Conservation (phyloP, 2,329 filamentous ascomycete species). For the Cordyceps tenuipes region DNA sequence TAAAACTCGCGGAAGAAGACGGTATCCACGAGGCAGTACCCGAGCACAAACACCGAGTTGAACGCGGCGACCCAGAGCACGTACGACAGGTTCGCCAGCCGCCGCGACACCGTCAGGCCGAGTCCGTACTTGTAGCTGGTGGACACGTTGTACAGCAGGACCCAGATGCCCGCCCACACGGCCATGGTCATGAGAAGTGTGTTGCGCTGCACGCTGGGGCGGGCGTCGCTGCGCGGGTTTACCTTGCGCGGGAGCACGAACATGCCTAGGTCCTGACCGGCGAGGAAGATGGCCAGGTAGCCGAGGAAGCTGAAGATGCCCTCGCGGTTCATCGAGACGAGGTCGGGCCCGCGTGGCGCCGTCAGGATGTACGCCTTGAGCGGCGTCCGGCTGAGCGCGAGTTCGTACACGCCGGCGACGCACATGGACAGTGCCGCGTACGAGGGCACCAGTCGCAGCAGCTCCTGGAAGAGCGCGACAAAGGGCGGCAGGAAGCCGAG, state of each 20-base stretch:
- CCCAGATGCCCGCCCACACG: constrained; percentile 61
- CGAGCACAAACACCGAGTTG: constrained; percentile 73
- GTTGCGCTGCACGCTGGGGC: constrained; percentile 40
- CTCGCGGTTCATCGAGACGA: constrained; percentile 86
- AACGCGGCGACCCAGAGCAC: constrained; percentile 88
- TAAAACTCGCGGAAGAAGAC: constrained; percentile 68
- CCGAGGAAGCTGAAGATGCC: constrained; percentile 92
- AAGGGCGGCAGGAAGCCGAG: constrained; percentile 82
- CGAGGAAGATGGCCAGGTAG: constrained; percentile 90
- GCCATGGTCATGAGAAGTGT: constrained; percentile 56
- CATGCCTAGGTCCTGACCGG: constrained; percentile 77
- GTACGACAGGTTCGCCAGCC: constrained; percentile 88
- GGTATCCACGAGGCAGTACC: constrained; percentile 71
- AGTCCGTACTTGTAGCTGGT: constrained; percentile 64
- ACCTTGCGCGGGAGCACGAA: constrained; percentile 60
- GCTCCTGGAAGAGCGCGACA: constrained; percentile 70
- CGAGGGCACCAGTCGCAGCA: constrained; percentile 62
- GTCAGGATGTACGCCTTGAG: constrained; percentile 77
- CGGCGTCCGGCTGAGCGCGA: constrained; percentile 64
- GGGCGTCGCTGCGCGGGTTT: constrained; percentile 32
- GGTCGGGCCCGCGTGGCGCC: constrained; percentile 60
- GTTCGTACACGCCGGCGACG: constrained; percentile 63
- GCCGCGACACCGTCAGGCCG: constrained; percentile 70
- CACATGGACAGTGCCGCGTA: constrained; percentile 67
- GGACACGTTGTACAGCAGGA: constrained; percentile 57